Evolutionary conservation across 495 filamentous ascomycete genomes (phyloP).

Genomic region (Aspergillus hancockii): DNA sequence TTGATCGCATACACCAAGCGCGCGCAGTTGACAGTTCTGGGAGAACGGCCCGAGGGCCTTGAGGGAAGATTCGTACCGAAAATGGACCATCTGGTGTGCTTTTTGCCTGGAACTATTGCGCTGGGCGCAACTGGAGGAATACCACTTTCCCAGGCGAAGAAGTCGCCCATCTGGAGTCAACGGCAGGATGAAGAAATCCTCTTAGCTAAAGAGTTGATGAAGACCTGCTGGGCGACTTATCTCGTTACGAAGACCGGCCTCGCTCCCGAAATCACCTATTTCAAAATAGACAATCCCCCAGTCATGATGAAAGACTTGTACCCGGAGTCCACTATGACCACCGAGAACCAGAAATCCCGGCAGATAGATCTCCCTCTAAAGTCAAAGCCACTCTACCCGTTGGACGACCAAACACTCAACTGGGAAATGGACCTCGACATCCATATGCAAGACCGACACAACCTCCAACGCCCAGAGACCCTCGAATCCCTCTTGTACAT

Average conservation of each 20-base stretch:
- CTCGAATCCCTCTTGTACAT: constrained; percentile 95
- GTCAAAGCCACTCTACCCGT: constrained; percentile 33
- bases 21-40: constrained; percentile 79
- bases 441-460: constrained; percentile 75
- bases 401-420: constrained; percentile 21
- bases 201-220: constrained; percentile 85
- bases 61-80: constrained; percentile 67
- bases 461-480: constrained; percentile 95
- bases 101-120: constrained; percentile 94
- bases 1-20: constrained; percentile 84
- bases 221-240: constrained; percentile 98
- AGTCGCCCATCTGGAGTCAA: constrained; percentile 67
- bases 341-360: constrained; percentile 21
- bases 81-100: constrained; percentile 98
- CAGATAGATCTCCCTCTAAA: constrained; percentile 32
- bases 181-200: constrained; percentile 84
- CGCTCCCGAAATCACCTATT: constrained; percentile 90
- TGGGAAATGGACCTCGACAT: constrained; percentile 80
- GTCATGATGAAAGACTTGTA: constrained; percentile 44
- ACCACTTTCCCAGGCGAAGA: constrained; percentile 70
- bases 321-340: constrained; percentile 31
- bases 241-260: constrained; percentile 82
- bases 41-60: constrained; percentile 79
- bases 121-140: constrained; percentile 81
- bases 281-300: constrained; percentile 63